Conservation (phyloP, 73 alveolate genomes). For the Uronychia setigera region DNA sequence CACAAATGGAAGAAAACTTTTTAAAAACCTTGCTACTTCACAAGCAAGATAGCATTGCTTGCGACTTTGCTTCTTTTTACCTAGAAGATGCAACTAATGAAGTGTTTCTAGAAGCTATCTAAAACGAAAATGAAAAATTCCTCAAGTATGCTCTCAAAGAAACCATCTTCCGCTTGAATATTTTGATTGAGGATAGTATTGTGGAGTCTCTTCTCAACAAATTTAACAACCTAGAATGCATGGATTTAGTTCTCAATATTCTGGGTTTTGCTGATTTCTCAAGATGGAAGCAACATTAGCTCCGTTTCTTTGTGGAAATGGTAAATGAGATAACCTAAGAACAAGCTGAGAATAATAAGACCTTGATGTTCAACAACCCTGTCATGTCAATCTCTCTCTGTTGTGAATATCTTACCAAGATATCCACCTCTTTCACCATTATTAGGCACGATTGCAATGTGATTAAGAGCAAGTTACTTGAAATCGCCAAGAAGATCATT, state of each 20-base stretch:
- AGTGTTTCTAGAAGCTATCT: conserved; percentile 42
- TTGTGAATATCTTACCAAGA: conserved; percentile 49
- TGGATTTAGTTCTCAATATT: conserved; percentile 37
- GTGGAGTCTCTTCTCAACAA: conserved; percentile 16
- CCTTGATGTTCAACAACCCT: conserved; percentile 43
- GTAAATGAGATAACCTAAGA: conserved; percentile 18
- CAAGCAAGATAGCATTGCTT: conserved; percentile 55
- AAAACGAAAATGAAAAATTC: conserved; percentile 57
- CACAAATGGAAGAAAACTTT: conserved; percentile 17
- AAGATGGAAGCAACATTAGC: conserved; percentile 39
- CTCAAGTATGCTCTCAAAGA: conserved; percentile 44
- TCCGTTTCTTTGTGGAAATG: conserved; percentile 8
- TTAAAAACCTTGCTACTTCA: conserved; percentile 27
- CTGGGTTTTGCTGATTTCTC: conserved; percentile 46
- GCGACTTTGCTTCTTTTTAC: conserved; percentile 44
- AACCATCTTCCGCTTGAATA: conserved; percentile 23
- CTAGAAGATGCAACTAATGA: conserved; percentile 34
- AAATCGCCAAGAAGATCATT: conserved; percentile 40
- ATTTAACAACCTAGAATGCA: conserved; percentile 29
- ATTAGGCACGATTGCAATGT: conserved; percentile 55
- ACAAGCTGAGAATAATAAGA: conserved; percentile 39
- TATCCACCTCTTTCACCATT: conserved; percentile 37
- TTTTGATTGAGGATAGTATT: not conserved
- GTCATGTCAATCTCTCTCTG: conserved; percentile 28
- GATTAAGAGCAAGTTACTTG: conserved; percentile 14